Evolutionary conservation across 2,329 filamentous ascomycete genomes (phyloP), one percentile per base, ranked within the genome.

Genomic region (Colletotrichum navitas): DNA sequence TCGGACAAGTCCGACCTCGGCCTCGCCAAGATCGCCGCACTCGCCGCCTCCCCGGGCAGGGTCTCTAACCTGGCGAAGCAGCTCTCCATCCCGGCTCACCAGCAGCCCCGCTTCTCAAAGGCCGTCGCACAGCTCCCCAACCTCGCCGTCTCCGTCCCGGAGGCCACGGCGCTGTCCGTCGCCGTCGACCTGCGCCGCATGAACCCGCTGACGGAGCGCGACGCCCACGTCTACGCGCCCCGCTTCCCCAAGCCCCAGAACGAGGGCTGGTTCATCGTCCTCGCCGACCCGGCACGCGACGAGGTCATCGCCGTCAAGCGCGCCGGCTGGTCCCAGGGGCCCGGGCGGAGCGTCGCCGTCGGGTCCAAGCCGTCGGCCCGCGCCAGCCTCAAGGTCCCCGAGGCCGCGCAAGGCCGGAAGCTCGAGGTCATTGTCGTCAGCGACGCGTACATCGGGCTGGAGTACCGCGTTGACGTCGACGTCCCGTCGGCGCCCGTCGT

Each of bases 161-260:
- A 89, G 45, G 81, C 91, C 56, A 93, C 89, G 1, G 86, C 91
- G 0, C 81, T 88, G 1, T 89, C 89, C 0, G 78, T 97, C 3
- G 89, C 87, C 0, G 83, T 96, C 14, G 82, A 83, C 2, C 79
- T 98, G 18, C 85, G 84, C 52, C 90, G 95, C 0, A 83, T 88
- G 61, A 97, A 97, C 80, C 79, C 88, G 1, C 81, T 92, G 5
- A 84, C 85, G 16, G 88, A 92, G 78, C 83, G 86, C 11, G 92
- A 94, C 1, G 91, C 89, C 60, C 89, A 92, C 72, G 92, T 98
- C 78, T 97, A 92, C 76, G 94, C 96, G 0, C 95, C 97, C 3
- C 88, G 89, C 29, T 98, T 97, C 82, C 95, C 95, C 1, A 99
- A 99, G 82, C 91, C 94, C 21, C 96, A 99, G 81, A 96, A 91